Evolutionary conservation across 1,139 yeast genomes (phyloP).

Genomic region (Lodderomyces margitis): DNA sequence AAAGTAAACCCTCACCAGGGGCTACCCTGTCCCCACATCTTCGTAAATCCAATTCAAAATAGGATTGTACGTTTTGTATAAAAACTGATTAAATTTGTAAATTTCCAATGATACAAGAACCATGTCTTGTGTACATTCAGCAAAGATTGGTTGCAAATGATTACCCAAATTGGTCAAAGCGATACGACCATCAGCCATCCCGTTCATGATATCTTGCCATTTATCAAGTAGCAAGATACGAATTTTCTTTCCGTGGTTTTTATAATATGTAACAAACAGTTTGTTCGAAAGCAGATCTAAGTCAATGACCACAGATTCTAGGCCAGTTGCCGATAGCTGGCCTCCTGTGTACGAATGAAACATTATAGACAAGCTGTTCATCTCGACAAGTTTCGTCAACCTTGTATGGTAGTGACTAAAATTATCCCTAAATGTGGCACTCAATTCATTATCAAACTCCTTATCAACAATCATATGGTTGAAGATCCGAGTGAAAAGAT

Average conservation of each 20-base stretch:
- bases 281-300: not conserved
- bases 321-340: not conserved
- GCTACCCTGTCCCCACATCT: constrained; percentile 22
- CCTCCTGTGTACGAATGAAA: constrained; percentile 1
- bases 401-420: constrained; percentile 6
- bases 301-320: not conserved
- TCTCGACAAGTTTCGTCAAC: constrained; percentile 9
- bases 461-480: constrained; percentile 5
- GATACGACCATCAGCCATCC: constrained; percentile 8
- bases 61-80: constrained; percentile 27
- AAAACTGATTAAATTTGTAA: constrained; percentile 11
- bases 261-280: constrained; percentile 8
- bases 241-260: constrained; percentile 7
- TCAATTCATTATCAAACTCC: constrained; percentile 13
- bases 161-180: not conserved
- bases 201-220: not conserved
- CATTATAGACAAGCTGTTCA: constrained; percentile 9
- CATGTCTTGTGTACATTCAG: not conserved
- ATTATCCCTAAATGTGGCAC: constrained; percentile 8
- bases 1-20: not conserved
- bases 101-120: constrained; percentile 12
- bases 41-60: constrained; percentile 31
- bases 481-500: constrained; percentile 11
- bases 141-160: not conserved
- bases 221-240: constrained; percentile 8